Evolutionary conservation across 2,329 filamentous ascomycete species (phyloP).

Genomic region (Gnomoniopsis sp.): DNA sequence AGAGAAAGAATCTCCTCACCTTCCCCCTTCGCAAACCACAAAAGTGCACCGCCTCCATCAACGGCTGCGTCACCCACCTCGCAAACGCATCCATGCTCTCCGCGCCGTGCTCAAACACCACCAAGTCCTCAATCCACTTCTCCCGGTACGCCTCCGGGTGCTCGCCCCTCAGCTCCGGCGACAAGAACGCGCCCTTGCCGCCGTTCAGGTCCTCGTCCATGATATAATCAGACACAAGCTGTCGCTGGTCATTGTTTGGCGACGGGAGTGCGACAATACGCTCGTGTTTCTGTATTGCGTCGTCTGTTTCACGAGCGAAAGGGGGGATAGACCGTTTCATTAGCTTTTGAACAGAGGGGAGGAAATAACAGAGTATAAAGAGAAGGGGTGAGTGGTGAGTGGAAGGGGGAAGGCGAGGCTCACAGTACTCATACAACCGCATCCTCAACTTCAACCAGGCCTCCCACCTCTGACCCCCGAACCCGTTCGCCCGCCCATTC

Average conservation of each 20-base stretch:
- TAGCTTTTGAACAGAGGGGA: neutral
- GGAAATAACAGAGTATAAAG: no score
- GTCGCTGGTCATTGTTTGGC: constrained; percentile 1
- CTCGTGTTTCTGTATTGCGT: constrained; percentile 5
- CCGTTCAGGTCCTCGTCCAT: neutral
- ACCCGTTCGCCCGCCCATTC: neutral
- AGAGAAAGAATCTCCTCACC: neutral
- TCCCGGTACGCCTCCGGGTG: constrained; percentile 7
- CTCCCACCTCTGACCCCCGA: constrained; percentile 2
- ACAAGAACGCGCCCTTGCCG: constrained; percentile 3
- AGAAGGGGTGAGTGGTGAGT: no score
- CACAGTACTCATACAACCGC: constrained; percentile 6
- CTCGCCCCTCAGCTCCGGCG: constrained; percentile 6
- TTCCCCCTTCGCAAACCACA: neutral
- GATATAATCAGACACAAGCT: constrained; percentile 7
- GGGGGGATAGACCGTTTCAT: no score
- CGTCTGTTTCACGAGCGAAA: constrained; percentile 5
- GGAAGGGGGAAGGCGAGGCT: no score
- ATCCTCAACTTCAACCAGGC: constrained; percentile 4
- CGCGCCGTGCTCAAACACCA: constrained; percentile 4
- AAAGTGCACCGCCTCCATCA: neutral
- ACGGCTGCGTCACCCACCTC: neutral
- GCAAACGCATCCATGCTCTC: constrained; percentile 2
- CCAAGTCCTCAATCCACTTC: constrained; percentile 3
- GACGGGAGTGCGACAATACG: neutral